Conservation (phyloP, 2,329 filamentous ascomycete genomes). For the Ceratocystis albifundus region DNA sequence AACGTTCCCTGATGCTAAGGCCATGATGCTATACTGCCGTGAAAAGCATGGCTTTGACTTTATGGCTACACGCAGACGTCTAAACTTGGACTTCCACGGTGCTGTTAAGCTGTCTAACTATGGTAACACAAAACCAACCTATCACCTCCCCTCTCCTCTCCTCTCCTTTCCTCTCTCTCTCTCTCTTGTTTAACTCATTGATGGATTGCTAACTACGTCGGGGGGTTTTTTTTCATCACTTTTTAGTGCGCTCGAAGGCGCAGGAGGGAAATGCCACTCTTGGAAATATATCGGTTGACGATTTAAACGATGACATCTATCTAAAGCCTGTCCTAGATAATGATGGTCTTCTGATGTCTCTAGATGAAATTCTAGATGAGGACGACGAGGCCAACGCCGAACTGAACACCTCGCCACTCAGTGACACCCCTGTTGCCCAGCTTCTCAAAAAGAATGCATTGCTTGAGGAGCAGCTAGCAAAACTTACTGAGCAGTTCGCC, state of each 20-base stretch:
- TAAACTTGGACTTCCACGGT: constrained; percentile 59
- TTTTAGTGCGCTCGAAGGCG: constrained; percentile 38
- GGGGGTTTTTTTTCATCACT: neutral
- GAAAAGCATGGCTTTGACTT: constrained; percentile 58
- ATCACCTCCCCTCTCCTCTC: no score
- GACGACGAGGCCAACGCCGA: constrained; percentile 31
- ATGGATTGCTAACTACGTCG: neutral
- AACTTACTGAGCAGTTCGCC: constrained; percentile 55
- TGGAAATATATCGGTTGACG: constrained; percentile 46
- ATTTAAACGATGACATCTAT: constrained; percentile 67
- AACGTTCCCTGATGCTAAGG: constrained; percentile 50
- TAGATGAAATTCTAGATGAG: constrained; percentile 60
- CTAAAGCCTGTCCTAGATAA: constrained; percentile 78
- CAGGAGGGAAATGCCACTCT: constrained; percentile 39
- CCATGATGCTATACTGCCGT: constrained; percentile 59
- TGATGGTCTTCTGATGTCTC: constrained; percentile 74
- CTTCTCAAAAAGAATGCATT: constrained; percentile 30
- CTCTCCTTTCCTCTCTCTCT: no score
- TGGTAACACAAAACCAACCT: constrained; percentile 29
- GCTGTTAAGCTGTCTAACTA: constrained; percentile 67
- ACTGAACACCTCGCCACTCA: neutral
- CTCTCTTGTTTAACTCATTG: neutral
- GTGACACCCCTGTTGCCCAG: neutral
- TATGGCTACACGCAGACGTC: constrained; percentile 42
- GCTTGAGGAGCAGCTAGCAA: constrained; percentile 41